Evolutionary conservation across 129 eudicot genomes (phyloP).

Genomic region (Arctium lappa): DNA sequence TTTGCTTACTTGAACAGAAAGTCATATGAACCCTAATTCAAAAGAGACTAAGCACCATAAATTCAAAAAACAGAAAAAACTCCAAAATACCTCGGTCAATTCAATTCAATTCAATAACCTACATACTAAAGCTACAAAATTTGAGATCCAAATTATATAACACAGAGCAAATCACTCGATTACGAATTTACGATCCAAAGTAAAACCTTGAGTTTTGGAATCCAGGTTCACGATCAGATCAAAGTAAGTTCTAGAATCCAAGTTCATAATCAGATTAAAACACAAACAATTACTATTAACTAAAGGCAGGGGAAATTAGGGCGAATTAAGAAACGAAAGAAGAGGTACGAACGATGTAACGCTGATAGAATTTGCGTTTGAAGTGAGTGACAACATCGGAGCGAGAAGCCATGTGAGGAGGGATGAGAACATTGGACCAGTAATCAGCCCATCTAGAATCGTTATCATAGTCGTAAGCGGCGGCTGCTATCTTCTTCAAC

Average conservation of each 20-base stretch:
- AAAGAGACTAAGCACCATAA: neutral
- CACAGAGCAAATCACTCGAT: neutral
- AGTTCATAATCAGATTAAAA: neutral
- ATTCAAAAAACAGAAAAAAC: neutral
- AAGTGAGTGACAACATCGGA: conserved; percentile 73
- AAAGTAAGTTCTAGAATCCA: neutral
- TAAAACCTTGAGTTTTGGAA: conserved; percentile 1
- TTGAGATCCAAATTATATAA: neutral
- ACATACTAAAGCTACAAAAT: neutral
- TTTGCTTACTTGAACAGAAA: neutral
- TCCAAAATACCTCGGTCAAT: neutral
- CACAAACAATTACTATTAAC: neutral
- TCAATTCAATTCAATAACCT: neutral
- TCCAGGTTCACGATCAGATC: conserved; percentile 1
- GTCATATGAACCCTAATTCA: neutral
- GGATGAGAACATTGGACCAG: conserved; percentile 96
- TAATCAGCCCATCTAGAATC: conserved; percentile 91
- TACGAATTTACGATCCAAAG: neutral
- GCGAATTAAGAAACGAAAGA: neutral
- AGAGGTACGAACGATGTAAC: conserved; percentile 58
- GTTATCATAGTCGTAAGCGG: conserved; percentile 83
- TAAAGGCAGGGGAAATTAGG: neutral
- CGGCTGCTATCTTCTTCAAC: conserved; percentile 84
- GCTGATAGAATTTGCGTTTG: conserved; percentile 96
- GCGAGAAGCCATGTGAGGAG: conserved; percentile 90